Base-by-base conservation (phyloP, 805 yeast genomes). In the Tetrapisispora namnaoensis region DNA sequence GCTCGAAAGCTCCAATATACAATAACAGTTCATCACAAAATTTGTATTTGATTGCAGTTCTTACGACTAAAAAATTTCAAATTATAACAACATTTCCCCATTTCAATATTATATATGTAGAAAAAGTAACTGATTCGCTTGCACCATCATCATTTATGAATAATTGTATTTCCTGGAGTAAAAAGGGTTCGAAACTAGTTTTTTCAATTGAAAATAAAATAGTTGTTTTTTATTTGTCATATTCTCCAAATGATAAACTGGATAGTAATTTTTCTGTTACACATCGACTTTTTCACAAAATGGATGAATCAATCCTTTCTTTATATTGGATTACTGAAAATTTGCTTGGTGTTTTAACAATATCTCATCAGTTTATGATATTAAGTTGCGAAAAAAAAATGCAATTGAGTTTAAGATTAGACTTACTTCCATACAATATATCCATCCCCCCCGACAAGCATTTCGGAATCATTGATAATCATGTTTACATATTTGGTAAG, bases 331-430 rank as follows among this genome's bases (percentile, higher is more conserved):
- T 65, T 7, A 47, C 53, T 14, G 46, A 52, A 10, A 39, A 52
- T 11, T 40, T 61, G 16, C 7, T 65, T 4, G 55, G 57, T 6
- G 18, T 61, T 3, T 42, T 65, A 17, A 61, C 67, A 3, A 47
- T 55, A 4, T 65, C 69, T 4, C 61, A 59, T 43, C 58, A 59
- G 45, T 51, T 60, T 38, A 37, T 64, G 6, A 38, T 65, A 11
- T 45, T 60, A 8, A 51, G 55, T 22, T 34, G 45, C 7, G 43
- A 55, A 21, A 49, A 51, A 20, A 44, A 50, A 11, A 24, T 21
- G 5, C 16, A 24, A 2, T 18, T 44, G 3, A 30, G 52, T 8
- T 50, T 56, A 2, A 54, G 46, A 3, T 42, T 62, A 18, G 68
- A 64, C 47, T 46, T 65, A 9, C 41, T 61, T 34, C 49, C 53